A percentile compares a stretch with the other conserved stretches of the same genome.
Evolutionary conservation across 202 grass and related monocot genomes (phyloP).

Genomic region (Schoenoplectus triqueter): DNA sequence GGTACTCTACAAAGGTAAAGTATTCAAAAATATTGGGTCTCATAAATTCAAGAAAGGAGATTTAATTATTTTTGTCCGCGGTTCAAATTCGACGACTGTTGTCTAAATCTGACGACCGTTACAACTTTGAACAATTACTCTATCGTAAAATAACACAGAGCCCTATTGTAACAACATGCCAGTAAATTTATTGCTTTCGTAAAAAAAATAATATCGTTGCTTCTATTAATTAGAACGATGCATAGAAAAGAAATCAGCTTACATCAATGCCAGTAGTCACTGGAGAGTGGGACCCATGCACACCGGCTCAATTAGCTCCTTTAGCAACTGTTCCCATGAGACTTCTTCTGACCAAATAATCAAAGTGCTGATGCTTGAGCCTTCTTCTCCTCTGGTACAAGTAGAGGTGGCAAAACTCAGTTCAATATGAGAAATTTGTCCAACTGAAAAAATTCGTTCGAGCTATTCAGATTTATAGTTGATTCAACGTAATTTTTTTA

Average conservation of each 20-base stretch:
- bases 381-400: background rate
- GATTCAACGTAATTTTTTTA: too few species aligned
- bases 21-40: too few species aligned
- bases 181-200: background rate
- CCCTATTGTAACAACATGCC: background rate
- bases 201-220: background rate
- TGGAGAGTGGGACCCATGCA: constrained; percentile 48
- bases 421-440: too few species aligned
- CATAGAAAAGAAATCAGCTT: background rate
- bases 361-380: background rate
- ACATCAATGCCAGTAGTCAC: constrained; percentile 36
- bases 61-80: too few species aligned
- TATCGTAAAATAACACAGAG: background rate
- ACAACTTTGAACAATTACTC: too few species aligned
- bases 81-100: too few species aligned
- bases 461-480: too few species aligned
- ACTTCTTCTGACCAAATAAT: constrained; percentile 27
- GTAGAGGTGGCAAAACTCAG: too few species aligned
- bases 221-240: background rate
- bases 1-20: too few species aligned
- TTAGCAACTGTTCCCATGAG: constrained; percentile 48
- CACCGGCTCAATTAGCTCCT: constrained; percentile 42
- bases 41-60: too few species aligned
- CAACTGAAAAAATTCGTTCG: too few species aligned
- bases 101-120: too few species aligned